Conservation (phyloP, 805 yeast genomes). For the Hanseniaspora meyeri region DNA sequence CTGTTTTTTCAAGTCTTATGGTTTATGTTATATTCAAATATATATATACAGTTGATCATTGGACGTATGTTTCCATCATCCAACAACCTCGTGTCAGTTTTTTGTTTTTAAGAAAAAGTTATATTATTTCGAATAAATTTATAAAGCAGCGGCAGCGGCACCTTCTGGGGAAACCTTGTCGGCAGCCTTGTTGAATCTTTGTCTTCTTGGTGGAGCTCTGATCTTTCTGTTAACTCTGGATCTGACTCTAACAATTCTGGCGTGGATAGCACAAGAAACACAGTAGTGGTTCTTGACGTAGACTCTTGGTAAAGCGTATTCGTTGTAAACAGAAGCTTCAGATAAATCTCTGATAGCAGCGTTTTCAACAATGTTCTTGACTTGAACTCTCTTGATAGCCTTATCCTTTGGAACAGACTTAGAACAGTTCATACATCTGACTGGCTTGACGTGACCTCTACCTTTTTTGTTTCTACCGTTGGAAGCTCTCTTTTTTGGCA, state of each 20-base stretch:
- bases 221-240: constrained; percentile 96
- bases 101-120: neutral
- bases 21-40: neutral
- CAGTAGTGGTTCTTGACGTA: constrained; percentile 99
- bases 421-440: constrained; percentile 99
- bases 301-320: constrained; percentile 98
- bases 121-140: constrained; percentile 20
- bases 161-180: constrained; percentile 94
- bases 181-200: constrained; percentile 83
- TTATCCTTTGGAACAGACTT: constrained; percentile 99
- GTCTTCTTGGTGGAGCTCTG: constrained; percentile 99
- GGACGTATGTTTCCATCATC: too few relatives aligned
- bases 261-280: constrained; percentile 99
- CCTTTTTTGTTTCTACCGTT: constrained; percentile 99
- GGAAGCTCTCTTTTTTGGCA: constrained; percentile 99
- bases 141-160: constrained; percentile 88
- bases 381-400: constrained; percentile 99
- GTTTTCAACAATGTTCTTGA: constrained; percentile 99
- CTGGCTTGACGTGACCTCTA: constrained; percentile 99
- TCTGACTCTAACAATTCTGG: constrained; percentile 99
- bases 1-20: neutral
- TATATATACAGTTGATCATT: neutral
- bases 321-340: constrained; percentile 98
- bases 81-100: too few relatives aligned
- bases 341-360: constrained; percentile 99